These are phyloP conservation scores for Pseudozyma pruni DNA, from an alignment of 1,284 basidiomycete species.

Conservation along the genomic window DNA sequence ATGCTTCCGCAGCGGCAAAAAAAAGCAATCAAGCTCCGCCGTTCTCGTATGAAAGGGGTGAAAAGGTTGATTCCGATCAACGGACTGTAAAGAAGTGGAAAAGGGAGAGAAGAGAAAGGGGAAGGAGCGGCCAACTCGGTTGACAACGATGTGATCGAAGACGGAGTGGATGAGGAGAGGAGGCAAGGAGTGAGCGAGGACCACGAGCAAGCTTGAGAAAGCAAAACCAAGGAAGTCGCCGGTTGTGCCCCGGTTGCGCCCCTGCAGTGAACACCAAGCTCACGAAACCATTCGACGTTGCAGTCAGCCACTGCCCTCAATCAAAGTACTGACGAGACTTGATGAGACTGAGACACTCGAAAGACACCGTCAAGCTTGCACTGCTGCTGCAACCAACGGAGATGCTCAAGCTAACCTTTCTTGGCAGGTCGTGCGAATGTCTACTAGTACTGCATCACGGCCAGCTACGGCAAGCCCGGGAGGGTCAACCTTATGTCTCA, in stretches of 20 bases:
- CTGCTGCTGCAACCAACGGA: not conserved
- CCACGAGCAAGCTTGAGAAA: not conserved
- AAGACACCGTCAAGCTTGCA: too few relatives aligned
- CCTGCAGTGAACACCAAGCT: not conserved
- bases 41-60: constrained; percentile 6
- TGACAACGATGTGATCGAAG: constrained; percentile 8
- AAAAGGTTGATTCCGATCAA: constrained; percentile 25
- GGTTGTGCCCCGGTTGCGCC: too few relatives aligned
- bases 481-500: too few relatives aligned
- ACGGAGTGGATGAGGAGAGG: constrained; percentile 5
- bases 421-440: too few relatives aligned
- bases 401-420: not conserved
- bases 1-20: constrained; percentile 1
- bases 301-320: too few relatives aligned
- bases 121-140: constrained; percentile 14
- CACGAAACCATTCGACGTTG: not conserved
- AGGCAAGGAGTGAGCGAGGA: constrained; percentile 5
- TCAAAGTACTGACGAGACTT: too few relatives aligned
- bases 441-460: too few relatives aligned
- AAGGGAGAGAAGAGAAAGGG: not conserved
- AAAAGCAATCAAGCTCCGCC: constrained; percentile 9
- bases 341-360: not conserved
- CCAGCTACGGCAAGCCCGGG: too few relatives aligned
- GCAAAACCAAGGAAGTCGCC: not conserved
- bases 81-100: constrained; percentile 16